phyloP scores from a whole-genome alignment of 2,329 filamentous ascomycete species.

The Colletotrichum lentis region DNA sequence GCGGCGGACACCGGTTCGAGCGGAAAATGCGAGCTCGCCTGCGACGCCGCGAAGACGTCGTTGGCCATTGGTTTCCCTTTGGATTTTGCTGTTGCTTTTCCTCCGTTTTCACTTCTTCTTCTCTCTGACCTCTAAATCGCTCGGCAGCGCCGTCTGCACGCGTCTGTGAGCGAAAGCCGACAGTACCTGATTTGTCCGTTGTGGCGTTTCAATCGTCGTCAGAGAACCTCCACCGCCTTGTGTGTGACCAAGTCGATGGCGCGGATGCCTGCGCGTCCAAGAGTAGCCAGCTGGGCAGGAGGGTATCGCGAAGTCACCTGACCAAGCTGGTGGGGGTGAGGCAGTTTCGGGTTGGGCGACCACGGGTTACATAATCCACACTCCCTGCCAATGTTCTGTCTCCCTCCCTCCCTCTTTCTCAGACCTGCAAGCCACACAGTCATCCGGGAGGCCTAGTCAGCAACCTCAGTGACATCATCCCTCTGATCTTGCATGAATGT shows the following conservation, averaged over 20 bases:
- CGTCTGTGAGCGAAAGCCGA: not conserved
- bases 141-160: not conserved
- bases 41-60: slow-evolving; percentile 42
- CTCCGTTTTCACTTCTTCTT: not conserved
- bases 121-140: not conserved
- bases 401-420: no score
- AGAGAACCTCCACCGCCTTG: no score
- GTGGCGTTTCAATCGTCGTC: not conserved
- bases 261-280: not conserved
- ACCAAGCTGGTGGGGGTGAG: not conserved
- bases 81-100: no score
- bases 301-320: slow-evolving; percentile 26
- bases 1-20: slow-evolving; percentile 57
- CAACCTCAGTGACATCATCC: slow-evolving; percentile 33
- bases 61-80: not conserved
- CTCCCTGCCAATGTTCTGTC: no score
- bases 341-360: not conserved
- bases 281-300: not conserved
- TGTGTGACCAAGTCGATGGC: not conserved
- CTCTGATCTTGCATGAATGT: slow-evolving; percentile 20
- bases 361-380: slow-evolving; percentile 13
- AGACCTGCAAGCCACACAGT: not conserved
- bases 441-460: slow-evolving; percentile 15
- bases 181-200: not conserved
- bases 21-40: slow-evolving; percentile 57